These are phyloP conservation scores for Haplosporangium sp. DNA, from an alignment of 371 early-diverging fungal species.

Conservation along the genomic window DNA sequence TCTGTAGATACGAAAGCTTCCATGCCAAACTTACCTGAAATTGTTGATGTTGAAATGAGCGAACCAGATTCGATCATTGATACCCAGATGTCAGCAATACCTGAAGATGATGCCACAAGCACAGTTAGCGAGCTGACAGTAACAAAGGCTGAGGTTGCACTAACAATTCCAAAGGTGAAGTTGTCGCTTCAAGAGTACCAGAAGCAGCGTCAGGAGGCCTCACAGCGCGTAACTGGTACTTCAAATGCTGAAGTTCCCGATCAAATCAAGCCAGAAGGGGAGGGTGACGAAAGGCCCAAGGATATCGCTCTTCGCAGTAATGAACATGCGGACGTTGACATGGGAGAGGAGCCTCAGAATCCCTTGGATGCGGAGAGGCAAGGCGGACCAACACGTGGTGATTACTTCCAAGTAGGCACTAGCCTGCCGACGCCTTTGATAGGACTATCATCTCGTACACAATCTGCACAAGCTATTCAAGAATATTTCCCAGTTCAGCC, in stretches of 20 bases:
- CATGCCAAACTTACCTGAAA: constrained; percentile 1
- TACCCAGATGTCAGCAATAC: background rate
- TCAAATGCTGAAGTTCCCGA: background rate
- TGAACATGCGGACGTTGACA: constrained; percentile 26
- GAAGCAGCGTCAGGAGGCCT: constrained; percentile 58
- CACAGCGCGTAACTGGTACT: constrained; percentile 12
- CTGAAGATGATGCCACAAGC: background rate
- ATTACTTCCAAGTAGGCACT: constrained; percentile 38
- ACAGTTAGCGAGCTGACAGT: background rate
- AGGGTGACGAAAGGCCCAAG: background rate
- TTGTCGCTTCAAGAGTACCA: constrained; percentile 65
- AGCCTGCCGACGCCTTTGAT: constrained; percentile 43
- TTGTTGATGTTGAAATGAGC: constrained; percentile 27
- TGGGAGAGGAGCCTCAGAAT: background rate
- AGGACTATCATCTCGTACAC: constrained; percentile 26
- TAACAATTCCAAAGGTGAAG: constrained; percentile 59
- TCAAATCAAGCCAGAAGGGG: background rate
- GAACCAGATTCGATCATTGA: background rate
- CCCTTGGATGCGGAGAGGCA: background rate
- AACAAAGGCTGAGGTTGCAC: constrained; percentile 11
- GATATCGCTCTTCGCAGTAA: background rate
- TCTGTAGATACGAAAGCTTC: background rate
- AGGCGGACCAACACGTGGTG: constrained; percentile 1
- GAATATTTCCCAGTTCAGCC: constrained; percentile 55
- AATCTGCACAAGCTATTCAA: constrained; percentile 9